phyloP scores from a whole-genome alignment of 805 yeast species.

The Pichia manshurica region DNA sequence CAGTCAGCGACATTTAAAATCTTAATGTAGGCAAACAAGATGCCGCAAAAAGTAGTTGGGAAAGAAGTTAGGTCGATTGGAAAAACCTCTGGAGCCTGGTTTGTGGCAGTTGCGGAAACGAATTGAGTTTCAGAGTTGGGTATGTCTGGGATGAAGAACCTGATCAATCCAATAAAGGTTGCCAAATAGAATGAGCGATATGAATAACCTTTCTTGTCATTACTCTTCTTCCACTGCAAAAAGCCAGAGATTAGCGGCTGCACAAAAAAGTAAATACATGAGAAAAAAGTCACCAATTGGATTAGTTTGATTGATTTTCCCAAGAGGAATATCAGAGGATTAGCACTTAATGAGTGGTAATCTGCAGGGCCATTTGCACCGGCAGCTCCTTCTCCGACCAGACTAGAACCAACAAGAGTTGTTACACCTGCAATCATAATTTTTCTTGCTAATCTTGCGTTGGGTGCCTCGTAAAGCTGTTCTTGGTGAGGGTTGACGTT shows the following conservation, averaged over 20 bases:
- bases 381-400: slow-evolving; percentile 12
- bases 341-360: background rate
- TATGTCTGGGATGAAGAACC: background rate
- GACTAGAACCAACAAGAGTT: slow-evolving; percentile 29
- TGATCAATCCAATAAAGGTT: slow-evolving; percentile 1
- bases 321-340: slow-evolving; percentile 1
- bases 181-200: background rate
- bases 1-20: slow-evolving; percentile 13
- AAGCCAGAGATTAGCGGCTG: background rate
- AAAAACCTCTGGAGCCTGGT: slow-evolving; percentile 3
- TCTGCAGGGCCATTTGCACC: background rate
- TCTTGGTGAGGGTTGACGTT: background rate
- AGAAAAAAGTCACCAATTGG: slow-evolving; percentile 17
- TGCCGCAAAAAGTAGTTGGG: slow-evolving; percentile 1
- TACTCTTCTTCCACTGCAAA: background rate
- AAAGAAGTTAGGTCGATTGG: slow-evolving; percentile 8
- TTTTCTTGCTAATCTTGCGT: slow-evolving; percentile 8
- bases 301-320: slow-evolving; percentile 6
- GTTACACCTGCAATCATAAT: slow-evolving; percentile 33
- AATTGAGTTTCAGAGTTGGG: background rate
- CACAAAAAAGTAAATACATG: slow-evolving; percentile 17
- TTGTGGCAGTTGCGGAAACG: background rate
- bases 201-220: background rate
- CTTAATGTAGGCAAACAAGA: slow-evolving; percentile 12
- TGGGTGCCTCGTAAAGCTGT: background rate